Percentiles rank a stretch among this genome's conserved stretches.
Conservation (phyloP, 1,284 basidiomycete genomes). For the Cystobasidium slooffiae region DNA sequence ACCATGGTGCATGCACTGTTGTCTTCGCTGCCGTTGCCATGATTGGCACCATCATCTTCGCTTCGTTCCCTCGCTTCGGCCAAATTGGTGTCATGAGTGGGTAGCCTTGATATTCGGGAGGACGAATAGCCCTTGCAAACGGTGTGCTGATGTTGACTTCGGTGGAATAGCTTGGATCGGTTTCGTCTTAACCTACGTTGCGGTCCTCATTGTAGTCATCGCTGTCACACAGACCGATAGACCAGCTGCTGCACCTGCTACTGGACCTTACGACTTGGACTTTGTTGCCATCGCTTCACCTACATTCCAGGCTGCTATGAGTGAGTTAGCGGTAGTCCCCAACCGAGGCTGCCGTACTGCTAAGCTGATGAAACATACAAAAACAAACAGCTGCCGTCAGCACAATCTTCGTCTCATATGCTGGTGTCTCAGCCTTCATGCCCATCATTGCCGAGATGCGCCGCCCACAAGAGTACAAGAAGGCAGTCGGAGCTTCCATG, state of each 20-base stretch:
- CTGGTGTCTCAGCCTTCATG: constrained; percentile 38
- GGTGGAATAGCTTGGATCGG: background rate
- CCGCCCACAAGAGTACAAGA: constrained; percentile 52
- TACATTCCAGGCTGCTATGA: constrained; percentile 45
- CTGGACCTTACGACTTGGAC: constrained; percentile 56
- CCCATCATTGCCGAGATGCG: constrained; percentile 58
- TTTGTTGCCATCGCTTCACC: constrained; percentile 43
- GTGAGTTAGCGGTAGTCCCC: constrained; percentile 12
- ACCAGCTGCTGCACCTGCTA: constrained; percentile 58
- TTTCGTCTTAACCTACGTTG: constrained; percentile 44
- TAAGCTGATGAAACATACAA: background rate
- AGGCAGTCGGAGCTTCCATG: constrained; percentile 49
- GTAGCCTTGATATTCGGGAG: constrained; percentile 52
- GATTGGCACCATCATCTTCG: constrained; percentile 54
- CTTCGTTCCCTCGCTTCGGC: constrained; percentile 56
- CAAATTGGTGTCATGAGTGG: constrained; percentile 58
- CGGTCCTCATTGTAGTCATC: constrained; percentile 58
- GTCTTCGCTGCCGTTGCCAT: constrained; percentile 48
- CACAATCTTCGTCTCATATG: constrained; percentile 29
- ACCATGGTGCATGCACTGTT: constrained; percentile 50
- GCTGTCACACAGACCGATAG: constrained; percentile 63
- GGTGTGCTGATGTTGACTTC: background rate
- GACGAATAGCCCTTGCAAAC: background rate
- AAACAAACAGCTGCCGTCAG: background rate
- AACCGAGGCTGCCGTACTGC: no score